Evolutionary conservation across 2,329 filamentous ascomycete genomes (phyloP), one percentile per base, ranked within the genome.

Genomic region (Cladosporium colombiae): DNA sequence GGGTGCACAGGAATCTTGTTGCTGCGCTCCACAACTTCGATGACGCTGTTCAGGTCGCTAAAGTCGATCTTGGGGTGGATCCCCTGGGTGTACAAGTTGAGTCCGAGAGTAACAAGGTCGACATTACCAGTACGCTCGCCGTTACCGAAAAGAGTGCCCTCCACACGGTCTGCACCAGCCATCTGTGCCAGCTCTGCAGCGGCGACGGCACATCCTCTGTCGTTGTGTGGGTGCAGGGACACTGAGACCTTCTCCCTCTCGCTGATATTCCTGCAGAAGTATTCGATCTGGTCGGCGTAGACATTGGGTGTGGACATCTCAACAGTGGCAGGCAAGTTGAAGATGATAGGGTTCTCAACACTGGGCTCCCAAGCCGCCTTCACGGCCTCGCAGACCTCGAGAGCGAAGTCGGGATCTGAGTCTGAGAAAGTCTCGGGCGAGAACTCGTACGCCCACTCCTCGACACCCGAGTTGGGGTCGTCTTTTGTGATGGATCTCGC

Each of bases 121-220:
- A 97, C 93, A 74, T 98, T 98, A 69, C 94, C 95, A 0, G 94
- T 98, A 69, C 95, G 84, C 84, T 99, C 94, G 66, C 95, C 94
- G 72, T 98, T 98, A 62, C 93, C 93, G 75, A 97, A 96, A 46
- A 97, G 84, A 69, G 92, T 97, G 55, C 94, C 94, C 79, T 98
- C 94, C 16, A 98, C 94, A 76, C 95, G 84, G 79, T 97, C 92
- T 40, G 93, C 95, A 63, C 94, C 95, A 21, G 93, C 95, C 93
- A 98, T 97, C 79, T 97, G 93, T 7, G 91, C 94, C 73, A 98
- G 80, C 77, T 98, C 94, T 11, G 94, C 91, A 0, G 93, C 93
- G 0, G 94, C 94, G 18, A 95, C 88, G 3, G 92, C 93, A 72
- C 91, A 96, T 25, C 94, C 94, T 68, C 95, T 86, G 78, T 98